Percentiles rank a stretch among this genome's conserved stretches.
phyloP scores from a whole-genome alignment of 768 basidiomycete genomes.

The Asterophora lycoperdoides region DNA sequence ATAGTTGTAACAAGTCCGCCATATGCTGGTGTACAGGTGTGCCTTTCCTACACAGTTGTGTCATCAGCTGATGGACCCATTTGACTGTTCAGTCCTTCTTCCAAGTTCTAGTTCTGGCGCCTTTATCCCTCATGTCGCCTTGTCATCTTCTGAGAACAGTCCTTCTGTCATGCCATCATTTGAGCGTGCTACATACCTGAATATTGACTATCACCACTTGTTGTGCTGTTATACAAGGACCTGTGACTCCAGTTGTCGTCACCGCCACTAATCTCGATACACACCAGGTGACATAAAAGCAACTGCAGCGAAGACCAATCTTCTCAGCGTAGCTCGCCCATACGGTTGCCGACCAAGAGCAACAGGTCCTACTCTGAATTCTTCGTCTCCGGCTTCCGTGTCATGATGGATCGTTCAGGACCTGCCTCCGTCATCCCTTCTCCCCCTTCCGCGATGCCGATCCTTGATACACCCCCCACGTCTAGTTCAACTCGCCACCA shows the following conservation, averaged over 20 bases:
- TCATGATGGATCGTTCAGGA: conserved; percentile 26
- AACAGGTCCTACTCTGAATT: conserved; percentile 41
- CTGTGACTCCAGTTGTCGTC: conserved; percentile 11
- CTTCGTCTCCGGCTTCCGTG: conserved; percentile 43
- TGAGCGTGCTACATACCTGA: conserved; percentile 1
- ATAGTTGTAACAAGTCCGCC: too few relatives aligned
- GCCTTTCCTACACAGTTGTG: not conserved
- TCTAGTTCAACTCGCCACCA: conserved; percentile 12
- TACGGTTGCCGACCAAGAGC: conserved; percentile 18
- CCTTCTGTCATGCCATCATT: conserved; percentile 1
- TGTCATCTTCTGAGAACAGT: conserved; percentile 11
- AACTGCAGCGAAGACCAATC: not conserved
- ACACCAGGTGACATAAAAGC: conserved; percentile 10
- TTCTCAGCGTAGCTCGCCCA: conserved; percentile 11
- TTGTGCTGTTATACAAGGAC: conserved; percentile 2
- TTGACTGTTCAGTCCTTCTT: not conserved
- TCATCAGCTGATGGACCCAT: not conserved
- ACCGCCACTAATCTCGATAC: conserved; percentile 12
- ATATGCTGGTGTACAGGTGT: too few relatives aligned
- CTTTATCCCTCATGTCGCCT: not conserved
- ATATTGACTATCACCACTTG: conserved; percentile 3
- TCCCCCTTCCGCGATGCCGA: not conserved
- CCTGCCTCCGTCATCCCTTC: conserved; percentile 1
- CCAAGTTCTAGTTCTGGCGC: not conserved
- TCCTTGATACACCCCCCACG: conserved; percentile 1